Conservation (phyloP, 495 filamentous ascomycete species). For the Podospora comata region DNA sequence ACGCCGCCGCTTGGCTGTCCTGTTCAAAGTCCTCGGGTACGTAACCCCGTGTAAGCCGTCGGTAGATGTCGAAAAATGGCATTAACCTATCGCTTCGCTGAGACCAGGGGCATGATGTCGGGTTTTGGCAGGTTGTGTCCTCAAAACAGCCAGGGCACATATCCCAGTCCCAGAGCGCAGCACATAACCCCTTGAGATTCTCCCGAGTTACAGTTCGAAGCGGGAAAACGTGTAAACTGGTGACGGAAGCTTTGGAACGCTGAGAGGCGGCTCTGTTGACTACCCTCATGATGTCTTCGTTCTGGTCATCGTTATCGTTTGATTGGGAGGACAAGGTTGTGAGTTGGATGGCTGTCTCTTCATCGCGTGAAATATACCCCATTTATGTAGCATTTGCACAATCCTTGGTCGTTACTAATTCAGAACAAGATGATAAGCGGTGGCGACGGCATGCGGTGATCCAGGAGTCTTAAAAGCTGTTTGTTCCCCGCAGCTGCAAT, state of each 20-base stretch:
- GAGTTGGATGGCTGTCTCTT: background rate
- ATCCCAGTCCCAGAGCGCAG: slow-evolving; percentile 31
- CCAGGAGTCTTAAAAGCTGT: background rate
- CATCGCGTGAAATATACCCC: background rate
- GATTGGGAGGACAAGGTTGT: background rate
- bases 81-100: slow-evolving; percentile 20
- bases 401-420: background rate
- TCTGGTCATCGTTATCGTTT: background rate
- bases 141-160: slow-evolving; percentile 24
- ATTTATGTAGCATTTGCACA: no score
- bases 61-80: slow-evolving; percentile 37
- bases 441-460: background rate
- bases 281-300: background rate
- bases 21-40: slow-evolving; percentile 25
- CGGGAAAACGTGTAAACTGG: background rate
- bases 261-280: background rate
- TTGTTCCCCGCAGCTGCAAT: background rate
- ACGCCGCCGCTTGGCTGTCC: slow-evolving; percentile 17
- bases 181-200: background rate
- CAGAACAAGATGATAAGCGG: background rate
- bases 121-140: background rate
- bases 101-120: slow-evolving; percentile 15
- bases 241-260: background rate
- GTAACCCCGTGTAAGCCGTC: slow-evolving; percentile 27
- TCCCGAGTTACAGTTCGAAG: background rate